Evolutionary conservation across 495 filamentous ascomycete genomes (phyloP), one percentile per base, ranked within the genome.

Genomic region (Aspergillus heteromorphus): DNA sequence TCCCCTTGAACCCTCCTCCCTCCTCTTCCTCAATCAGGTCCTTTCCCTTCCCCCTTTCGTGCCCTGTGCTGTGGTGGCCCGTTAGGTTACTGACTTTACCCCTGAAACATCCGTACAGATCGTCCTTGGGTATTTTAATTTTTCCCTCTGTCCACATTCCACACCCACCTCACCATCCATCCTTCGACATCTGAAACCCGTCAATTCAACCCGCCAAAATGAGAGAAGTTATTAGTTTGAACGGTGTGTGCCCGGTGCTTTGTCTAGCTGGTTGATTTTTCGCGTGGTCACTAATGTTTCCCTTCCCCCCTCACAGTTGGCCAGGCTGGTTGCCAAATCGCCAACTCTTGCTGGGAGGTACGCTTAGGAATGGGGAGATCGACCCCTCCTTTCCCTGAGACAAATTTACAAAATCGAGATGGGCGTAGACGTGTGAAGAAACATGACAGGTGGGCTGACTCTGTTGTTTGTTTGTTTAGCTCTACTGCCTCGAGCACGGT

Each of bases 331-430:
- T 97, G 95, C 83, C 93, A 98, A 76, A 98, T 98, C 73, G 93
- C 92, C 74, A 98, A 98, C 80, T 93, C 95, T 61, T 98, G 95
- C 85, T 98, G 93, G 93, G 93, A 98, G 92, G 93, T 98, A 81
- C 63, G 51, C 51, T 20, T 42, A 47, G 21, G 14, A 20, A 23
- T 4, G 49, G 17, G 25, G 49, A 41, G 18, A 40, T 29, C 25
- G 14, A 47, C 23, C 23, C 43, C 43, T 47, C 43, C 17, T 47
- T 38, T 54, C 5, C n/a, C n/a, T 18, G 18, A 19, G 25, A 20
- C 31, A 11, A 43, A 11, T 34, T 17, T 19, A 5, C 27, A 45
- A 21, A 53, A 18, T 9, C 17, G 51, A 6, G 10, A 36, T 47
- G 17, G 29, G 25, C 6, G 18, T 18, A 18, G 2, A 11, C 25